Percentiles rank a stretch among this genome's conserved stretches.
phyloP scores from a whole-genome alignment of 2,329 filamentous ascomycete species.

The Neonectria punicea region DNA sequence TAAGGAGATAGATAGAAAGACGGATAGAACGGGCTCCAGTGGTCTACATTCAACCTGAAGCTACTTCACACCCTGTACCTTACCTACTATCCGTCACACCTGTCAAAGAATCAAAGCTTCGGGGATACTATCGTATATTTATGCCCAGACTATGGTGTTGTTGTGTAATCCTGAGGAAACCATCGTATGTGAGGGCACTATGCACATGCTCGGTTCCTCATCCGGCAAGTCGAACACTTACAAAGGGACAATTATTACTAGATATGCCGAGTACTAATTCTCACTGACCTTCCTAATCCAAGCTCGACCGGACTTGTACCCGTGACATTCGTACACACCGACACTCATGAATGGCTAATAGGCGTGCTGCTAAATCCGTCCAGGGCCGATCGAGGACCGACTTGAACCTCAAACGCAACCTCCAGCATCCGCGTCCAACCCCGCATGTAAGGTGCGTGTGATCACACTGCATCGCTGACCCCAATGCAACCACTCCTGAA shows the following conservation, averaged over 20 bases:
- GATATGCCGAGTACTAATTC: not conserved
- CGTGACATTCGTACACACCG: not conserved
- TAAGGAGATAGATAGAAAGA: not conserved
- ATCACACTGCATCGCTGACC: constrained; percentile 14
- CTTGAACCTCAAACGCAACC: not conserved
- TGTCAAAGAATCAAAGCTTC: not conserved
- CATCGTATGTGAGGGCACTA: not conserved
- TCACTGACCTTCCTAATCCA: constrained; percentile 1
- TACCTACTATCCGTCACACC: too few relatives aligned
- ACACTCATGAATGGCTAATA: not conserved
- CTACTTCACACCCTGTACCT: not conserved
- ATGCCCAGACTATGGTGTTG: not conserved
- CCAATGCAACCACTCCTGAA: constrained; percentile 9
- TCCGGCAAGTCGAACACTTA: not conserved
- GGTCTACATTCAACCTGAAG: not conserved
- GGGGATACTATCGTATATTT: not conserved
- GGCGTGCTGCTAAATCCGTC: not conserved
- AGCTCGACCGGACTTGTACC: not conserved
- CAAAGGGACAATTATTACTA: not conserved
- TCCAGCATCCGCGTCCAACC: not conserved
- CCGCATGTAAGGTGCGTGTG: constrained; percentile 12
- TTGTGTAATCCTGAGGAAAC: too few relatives aligned
- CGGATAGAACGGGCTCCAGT: not conserved
- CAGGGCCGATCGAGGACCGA: not conserved
- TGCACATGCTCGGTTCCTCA: not conserved